phyloP scores from a whole-genome alignment of 306 rosid species.

The Psophocarpus tetragonolobus region DNA sequence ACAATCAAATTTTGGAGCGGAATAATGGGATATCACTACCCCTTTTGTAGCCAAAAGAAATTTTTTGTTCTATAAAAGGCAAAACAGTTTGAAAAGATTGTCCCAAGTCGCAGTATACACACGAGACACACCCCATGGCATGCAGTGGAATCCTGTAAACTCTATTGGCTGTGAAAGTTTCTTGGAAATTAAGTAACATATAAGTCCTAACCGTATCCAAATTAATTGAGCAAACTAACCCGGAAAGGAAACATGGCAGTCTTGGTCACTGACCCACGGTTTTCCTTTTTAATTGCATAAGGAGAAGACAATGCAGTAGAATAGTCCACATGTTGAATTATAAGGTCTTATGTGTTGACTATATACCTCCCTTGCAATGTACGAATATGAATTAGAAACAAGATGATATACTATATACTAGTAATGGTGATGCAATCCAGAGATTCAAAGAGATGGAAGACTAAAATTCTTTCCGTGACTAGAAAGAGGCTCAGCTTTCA shows the following conservation, averaged over 20 bases:
- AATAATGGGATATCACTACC: constrained; percentile 48
- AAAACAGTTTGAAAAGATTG: constrained; percentile 30
- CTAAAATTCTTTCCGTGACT: constrained; percentile 7
- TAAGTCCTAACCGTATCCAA: background rate
- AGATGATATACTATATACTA: background rate
- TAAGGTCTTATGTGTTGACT: constrained; percentile 38
- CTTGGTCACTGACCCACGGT: constrained; percentile 32
- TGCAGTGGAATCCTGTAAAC: constrained; percentile 38
- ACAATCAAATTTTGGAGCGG: constrained; percentile 27
- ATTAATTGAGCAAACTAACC: background rate
- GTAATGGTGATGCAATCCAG: background rate
- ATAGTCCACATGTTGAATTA: constrained; percentile 31
- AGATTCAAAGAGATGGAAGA: constrained; percentile 3
- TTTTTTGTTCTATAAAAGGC: constrained; percentile 42
- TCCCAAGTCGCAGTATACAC: constrained; percentile 18
- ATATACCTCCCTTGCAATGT: constrained; percentile 12
- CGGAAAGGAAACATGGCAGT: constrained; percentile 7
- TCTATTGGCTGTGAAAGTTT: constrained; percentile 16
- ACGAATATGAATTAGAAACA: background rate
- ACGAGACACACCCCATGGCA: constrained; percentile 36
- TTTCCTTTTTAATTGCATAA: constrained; percentile 18
- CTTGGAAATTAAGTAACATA: background rate
- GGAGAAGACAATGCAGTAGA: constrained; percentile 7
- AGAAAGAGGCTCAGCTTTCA: constrained; percentile 2
- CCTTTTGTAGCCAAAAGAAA: constrained; percentile 41